Percentiles rank a stretch among this genome's conserved stretches.
Conservation (phyloP, 192 early-diverging fungal species). For the Entomortierella parvispora region DNA sequence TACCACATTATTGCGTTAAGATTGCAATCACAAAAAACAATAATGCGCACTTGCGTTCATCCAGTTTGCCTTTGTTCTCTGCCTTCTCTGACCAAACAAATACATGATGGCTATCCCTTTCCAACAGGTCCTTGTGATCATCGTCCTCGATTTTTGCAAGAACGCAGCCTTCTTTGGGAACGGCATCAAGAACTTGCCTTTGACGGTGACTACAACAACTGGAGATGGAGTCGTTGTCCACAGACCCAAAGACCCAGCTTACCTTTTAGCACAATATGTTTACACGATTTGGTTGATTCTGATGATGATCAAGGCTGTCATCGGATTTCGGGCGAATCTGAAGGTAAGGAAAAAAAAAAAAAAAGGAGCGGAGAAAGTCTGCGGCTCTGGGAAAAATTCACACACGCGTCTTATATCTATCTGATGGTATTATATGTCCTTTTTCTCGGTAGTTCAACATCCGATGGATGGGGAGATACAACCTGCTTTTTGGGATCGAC, state of each 20-base stretch:
- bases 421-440: too few species aligned
- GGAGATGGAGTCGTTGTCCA: not conserved
- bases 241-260: slow-evolving; percentile 20
- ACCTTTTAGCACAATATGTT: slow-evolving; percentile 38
- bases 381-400: too few species aligned
- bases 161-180: slow-evolving; percentile 19
- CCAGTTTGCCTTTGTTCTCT: not conserved
- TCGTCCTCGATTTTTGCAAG: slow-evolving; percentile 45
- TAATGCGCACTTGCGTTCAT: too few species aligned
- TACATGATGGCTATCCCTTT: not conserved
- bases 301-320: slow-evolving; percentile 37
- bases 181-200: slow-evolving; percentile 16
- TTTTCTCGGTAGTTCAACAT: slow-evolving; percentile 21
- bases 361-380: too few species aligned
- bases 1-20: too few species aligned
- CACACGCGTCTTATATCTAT: too few species aligned
- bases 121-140: slow-evolving; percentile 30
- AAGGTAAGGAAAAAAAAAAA: slow-evolving; percentile 18
- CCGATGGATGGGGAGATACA: slow-evolving; percentile 45
- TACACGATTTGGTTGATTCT: slow-evolving; percentile 36
- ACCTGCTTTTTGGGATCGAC: slow-evolving; percentile 33
- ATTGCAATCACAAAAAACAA: too few species aligned
- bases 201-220: not conserved
- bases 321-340: slow-evolving; percentile 38
- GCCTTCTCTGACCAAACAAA: not conserved